Evolutionary conservation across 2,329 filamentous ascomycete species (phyloP), one percentile per base, ranked within the genome.

Genomic region (Cadophora malorum): DNA sequence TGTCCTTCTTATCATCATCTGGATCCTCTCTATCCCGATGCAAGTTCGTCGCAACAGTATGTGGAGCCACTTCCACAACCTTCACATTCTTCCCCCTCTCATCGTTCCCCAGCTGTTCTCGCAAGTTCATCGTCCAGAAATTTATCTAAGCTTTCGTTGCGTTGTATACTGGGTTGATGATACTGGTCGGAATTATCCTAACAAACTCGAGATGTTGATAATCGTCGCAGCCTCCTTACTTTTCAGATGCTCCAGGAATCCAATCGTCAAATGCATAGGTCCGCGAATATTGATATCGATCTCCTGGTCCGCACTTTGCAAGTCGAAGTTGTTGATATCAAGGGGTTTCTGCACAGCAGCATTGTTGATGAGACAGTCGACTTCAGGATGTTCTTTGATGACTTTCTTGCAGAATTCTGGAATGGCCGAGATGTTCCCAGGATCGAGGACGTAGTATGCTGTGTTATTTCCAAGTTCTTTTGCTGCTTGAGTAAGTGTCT

Each of bases 301-400:
- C 5, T 5, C 28, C 28, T 28, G 28, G 28, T 28, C 28, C 5
- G 28, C 28, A 28, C 5, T 28, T 28, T 28, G 28, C 28, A 28
- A 5, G 5, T 28, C 28, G 28, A 5, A 28, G 28, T 28, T 28
- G 28, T 28, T 28, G 3, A 28, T 28, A 28, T 28, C 28, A 28
- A 28, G 28, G 5, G 28, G 28, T 28, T 28, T 28, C 28, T 28
- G 28, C 28, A 88, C 83, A 1, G 85, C 86, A 0, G 86, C 86
- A 65, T 89, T 88, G 78, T 88, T 88, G 74, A 88, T 78, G 0
- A 88, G 74, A 70, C 85, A 88, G 76, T 89, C 85, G 2, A 88
- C 74, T 6, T 86, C 82, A 0, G 83, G 84, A 71, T 88, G 83
- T 6, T 86, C 81, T 2, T 68, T 70, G 3, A 79, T 82, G 52